Evolutionary conservation across 129 eudicot genomes (phyloP), one percentile per base, ranked within the genome.

Genomic region (Rutidosis leptorrhynchoides): DNA sequence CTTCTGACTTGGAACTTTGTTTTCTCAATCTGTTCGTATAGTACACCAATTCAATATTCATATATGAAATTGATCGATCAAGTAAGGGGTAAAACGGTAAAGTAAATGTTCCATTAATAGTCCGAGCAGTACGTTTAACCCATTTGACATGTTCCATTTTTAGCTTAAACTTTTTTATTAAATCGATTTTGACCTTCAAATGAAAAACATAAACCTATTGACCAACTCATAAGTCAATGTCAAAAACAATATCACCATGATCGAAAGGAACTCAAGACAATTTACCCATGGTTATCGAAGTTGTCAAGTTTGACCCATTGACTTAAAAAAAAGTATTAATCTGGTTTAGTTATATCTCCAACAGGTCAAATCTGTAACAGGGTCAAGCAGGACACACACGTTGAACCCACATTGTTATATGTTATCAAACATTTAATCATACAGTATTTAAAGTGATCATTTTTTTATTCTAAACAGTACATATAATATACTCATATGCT

Each of bases 1-100:
- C 86, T 84, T 74, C 70, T 76, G 63, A 82, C 89, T 84, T 88
- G 79, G 56, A 89, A 65, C 43, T 80, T 85, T 69, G 60, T 69
- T 72, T 74, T 88, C 79, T 76, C 88, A 58, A 83, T 83, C 96
- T 88, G 90, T 43, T n/a, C 45, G 58, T 11, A 46, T 5, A 24
- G 35, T 26, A 21, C 27, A 58, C 6, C 30, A 54, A n/a, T 21
- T 33, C 16, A 54, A 53, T 64, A 58, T 58, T 40, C 46, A 12
- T 12, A 40, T 2, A 10, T 9, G 4, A 35, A 35, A 35, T 35
- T 10, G 42, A 35, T 35, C 5, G 46, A 3, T 40, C 12, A 16
- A 5, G 46, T 12, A 40, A 40, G 46, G 46, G 46, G n/a, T n/a
- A n/a, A n/a, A n/a, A n/a, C n/a, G n/a, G n/a, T n/a, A n/a, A n/a